Base-by-base conservation (phyloP, 164 flowering plant genomes). In the Akebia trifoliata region DNA sequence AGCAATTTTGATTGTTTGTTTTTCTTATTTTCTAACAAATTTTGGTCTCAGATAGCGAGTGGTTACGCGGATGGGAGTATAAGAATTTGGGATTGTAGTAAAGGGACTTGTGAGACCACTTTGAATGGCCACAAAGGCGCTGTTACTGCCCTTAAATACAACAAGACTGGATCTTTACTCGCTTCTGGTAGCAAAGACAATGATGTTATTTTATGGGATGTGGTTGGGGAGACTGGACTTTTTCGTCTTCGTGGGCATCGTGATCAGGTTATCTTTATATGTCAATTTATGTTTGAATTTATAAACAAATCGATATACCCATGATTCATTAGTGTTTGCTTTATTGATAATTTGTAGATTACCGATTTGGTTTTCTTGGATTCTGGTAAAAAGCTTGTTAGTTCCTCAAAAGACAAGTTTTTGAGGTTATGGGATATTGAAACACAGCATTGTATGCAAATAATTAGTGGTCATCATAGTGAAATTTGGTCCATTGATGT, bases 31-130 rank as follows among this genome's bases (percentile, higher is more conserved):
- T 4, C 22, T 10, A 53, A 18, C 7, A 18, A 20, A 42, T 47
- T 28, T 40, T 50, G 44, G 53, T 56, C 70, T 63, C 77, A 94
- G 99, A 63, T 90, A 14, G 97, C 96, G 0, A 66, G 88, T 78
- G 99, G 99, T 15, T 81, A 94, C 73, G 91, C 93, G 3, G 96
- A 94, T 76, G 99, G 99, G 46, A 78, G 96, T 77, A 79, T 94
- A 64, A 78, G 95, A 71, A 76, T 88, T 31, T 94, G 99, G 99
- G 91, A 90, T 66, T 51, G 38, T 42, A 80, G 71, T 3, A 84
- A 78, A 69, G 99, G 93, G 51, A 79, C 73, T 22, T 86, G 89
- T 65, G 95, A 90, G 58, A 81, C 85, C 3, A 85, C 91, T 25
- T 67, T 94, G 70, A 86, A 86, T 73, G 97, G 97, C 40, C 99